Evolutionary conservation across 768 basidiomycete species (phyloP), one percentile per base, ranked within the genome.

Genomic region (Xanthoconium purpureum): DNA sequence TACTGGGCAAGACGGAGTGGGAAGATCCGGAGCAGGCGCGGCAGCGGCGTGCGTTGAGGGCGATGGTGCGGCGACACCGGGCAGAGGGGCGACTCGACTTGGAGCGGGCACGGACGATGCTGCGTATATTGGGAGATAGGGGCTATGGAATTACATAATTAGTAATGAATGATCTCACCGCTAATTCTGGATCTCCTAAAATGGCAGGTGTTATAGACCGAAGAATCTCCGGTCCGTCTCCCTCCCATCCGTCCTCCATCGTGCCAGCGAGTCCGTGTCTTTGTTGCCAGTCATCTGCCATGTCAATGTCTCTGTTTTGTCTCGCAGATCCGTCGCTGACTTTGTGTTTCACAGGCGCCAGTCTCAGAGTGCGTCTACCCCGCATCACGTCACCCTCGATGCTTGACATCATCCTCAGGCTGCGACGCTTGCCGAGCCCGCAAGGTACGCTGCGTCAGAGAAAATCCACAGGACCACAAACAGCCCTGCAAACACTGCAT

Each of bases 401-500:
- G 57, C 57, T 71, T 58, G 65, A 65, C 44, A 46, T 47, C 8
- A 12, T 8, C 12, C 33, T 35, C 65, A 91, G 90, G 90, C 68
- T 92, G 89, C 71, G 90, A 91, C 75, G 89, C 89, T 45, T 92
- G 91, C 73, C 79, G 89, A 62, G 87, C 89, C 11, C 86, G 91
- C 69, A 93, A 94, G 71, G 91, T 94, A 44, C 82, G 89, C 50
- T 94, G 91, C 65, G 86, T 87, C 7, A 78, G 87, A 59, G 91
- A 93, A 66, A 86, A 86, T 62, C 81, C 85, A 28, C 88, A 89
- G 59, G 88, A 89, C 66, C 76, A 82, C 11, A 88, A 86, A 71
- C 84, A 84, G 60, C 79, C 87, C 9, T 94, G 91, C 87, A 93
- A 90, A 68, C 91, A 94, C 67, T 94, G 91, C 69, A 78, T 88